A percentile compares a stretch with the other conserved stretches of the same genome.
phyloP scores from a whole-genome alignment of 352 stramenopile genomes.

The Sclerospora graminicola region DNA sequence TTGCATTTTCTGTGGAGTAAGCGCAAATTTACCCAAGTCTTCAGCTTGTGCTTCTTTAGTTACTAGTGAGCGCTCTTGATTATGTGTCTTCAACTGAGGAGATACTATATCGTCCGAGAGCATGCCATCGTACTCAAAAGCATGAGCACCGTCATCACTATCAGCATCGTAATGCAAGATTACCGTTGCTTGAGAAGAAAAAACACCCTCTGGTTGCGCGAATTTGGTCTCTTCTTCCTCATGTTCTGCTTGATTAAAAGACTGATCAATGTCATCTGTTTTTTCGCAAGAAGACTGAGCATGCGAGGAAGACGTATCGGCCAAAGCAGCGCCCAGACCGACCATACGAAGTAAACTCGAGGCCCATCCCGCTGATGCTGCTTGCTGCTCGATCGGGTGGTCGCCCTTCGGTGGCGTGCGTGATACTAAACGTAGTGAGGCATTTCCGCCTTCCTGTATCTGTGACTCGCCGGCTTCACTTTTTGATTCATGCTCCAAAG shows the following conservation, averaged over 20 bases:
- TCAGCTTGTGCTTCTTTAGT: conserved; percentile 2
- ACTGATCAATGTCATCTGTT: conserved; percentile 5
- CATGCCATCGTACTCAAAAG: conserved; percentile 24
- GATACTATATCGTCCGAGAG: conserved; percentile 8
- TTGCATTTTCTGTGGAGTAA: conserved; percentile 7
- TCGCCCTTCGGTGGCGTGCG: background rate
- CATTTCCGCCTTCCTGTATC: background rate
- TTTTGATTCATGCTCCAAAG: background rate
- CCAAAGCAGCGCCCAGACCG: conserved; percentile 1
- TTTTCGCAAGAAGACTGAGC: conserved; percentile 1
- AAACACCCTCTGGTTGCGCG: conserved; percentile 6
- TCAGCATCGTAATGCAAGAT: conserved; percentile 14
- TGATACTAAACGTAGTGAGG: background rate
- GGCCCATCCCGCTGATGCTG: conserved; percentile 1
- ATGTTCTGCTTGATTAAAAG: conserved; percentile 5
- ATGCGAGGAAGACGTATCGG: background rate
- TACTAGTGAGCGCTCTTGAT: background rate
- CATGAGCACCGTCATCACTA: conserved; percentile 19
- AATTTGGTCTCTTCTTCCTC: conserved; percentile 6
- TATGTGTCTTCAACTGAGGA: background rate
- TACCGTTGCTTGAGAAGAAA: conserved; percentile 23
- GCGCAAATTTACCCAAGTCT: conserved; percentile 1
- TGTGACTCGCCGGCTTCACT: background rate
- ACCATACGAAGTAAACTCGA: conserved; percentile 8
- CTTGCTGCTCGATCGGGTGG: conserved; percentile 3